A percentile compares a stretch with the other conserved stretches of the same genome.
Conservation (phyloP, 2,329 filamentous ascomycete genomes). For the Chaetomiaceae sp. region DNA sequence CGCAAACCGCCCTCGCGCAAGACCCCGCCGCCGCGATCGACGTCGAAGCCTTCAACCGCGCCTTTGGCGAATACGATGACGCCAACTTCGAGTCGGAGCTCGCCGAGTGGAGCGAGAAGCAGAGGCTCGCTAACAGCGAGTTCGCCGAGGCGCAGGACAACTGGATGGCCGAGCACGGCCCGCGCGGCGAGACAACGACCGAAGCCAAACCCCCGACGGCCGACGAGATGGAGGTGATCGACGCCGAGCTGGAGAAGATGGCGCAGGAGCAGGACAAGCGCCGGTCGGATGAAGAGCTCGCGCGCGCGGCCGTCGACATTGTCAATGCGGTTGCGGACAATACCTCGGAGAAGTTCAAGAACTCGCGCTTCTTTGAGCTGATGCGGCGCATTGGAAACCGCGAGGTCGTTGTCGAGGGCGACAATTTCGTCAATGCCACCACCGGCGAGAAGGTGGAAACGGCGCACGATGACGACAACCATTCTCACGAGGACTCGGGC, state of each 20-base stretch:
- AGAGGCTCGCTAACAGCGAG: slow-evolving; percentile 14
- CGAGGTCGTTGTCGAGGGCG: slow-evolving; percentile 68
- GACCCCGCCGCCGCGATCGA: slow-evolving; percentile 13
- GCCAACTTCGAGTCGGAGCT: slow-evolving; percentile 19
- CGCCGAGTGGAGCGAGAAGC: slow-evolving; percentile 18
- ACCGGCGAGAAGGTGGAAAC: slow-evolving; percentile 26
- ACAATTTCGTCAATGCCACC: slow-evolving; percentile 29
- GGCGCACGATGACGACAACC: slow-evolving; percentile 1
- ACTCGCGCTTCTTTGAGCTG: slow-evolving; percentile 70
- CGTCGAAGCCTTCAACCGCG: slow-evolving; percentile 27
- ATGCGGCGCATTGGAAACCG: slow-evolving; percentile 72
- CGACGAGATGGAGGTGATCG: slow-evolving; percentile 23
- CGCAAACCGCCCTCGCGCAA: slow-evolving; percentile 4
- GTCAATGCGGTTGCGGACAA: slow-evolving; percentile 66
- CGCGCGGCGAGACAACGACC: slow-evolving; percentile 15
- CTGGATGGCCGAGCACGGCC: slow-evolving; percentile 34
- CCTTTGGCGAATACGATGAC: slow-evolving; percentile 30
- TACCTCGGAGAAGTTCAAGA: slow-evolving; percentile 68
- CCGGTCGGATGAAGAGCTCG: slow-evolving; percentile 61
- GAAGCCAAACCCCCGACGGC: slow-evolving; percentile 12
- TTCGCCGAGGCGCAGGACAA: slow-evolving; percentile 22
- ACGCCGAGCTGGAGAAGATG: slow-evolving; percentile 26
- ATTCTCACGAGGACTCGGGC: neutral
- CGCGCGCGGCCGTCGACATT: slow-evolving; percentile 65
- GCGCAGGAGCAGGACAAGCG: slow-evolving; percentile 31